phyloP scores from a whole-genome alignment of 805 yeast genomes.

The Yamadazyma insecticola region DNA sequence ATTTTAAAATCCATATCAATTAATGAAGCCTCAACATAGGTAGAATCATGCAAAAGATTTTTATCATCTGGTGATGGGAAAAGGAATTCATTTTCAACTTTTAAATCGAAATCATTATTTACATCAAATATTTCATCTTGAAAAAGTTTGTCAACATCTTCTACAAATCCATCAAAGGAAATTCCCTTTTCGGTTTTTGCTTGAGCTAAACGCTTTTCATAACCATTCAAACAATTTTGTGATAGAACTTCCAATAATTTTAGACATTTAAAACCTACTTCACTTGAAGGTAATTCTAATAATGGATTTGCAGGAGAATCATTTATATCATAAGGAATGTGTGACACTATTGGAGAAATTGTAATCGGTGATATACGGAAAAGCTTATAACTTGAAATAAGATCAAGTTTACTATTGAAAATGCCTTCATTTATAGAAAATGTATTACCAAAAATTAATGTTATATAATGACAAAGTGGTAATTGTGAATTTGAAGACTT shows the following conservation, averaged over 20 bases:
- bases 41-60: constrained; percentile 2
- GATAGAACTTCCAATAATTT: constrained; percentile 23
- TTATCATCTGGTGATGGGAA: constrained; percentile 5
- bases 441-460: constrained; percentile 24
- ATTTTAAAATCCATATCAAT: constrained; percentile 37
- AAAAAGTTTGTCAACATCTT: constrained; percentile 3
- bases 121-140: constrained; percentile 3
- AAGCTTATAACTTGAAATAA: constrained; percentile 24
- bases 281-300: constrained; percentile 22
- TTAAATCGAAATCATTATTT: constrained; percentile 6
- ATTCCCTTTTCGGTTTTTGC: too few relatives aligned
- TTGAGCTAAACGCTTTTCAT: constrained; percentile 28
- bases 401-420: constrained; percentile 22
- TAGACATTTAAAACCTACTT: constrained; percentile 22
- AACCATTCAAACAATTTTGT: constrained; percentile 29
- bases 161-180: constrained; percentile 12
- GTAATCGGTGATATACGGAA: constrained; percentile 20
- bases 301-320: constrained; percentile 30
- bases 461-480: constrained; percentile 26
- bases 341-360: constrained; percentile 25
- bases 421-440: constrained; percentile 35
- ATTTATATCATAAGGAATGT: constrained; percentile 41
- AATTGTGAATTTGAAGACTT: neutral
- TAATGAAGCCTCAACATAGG: constrained; percentile 20
- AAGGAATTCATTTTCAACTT: constrained; percentile 5